phyloP scores from a whole-genome alignment of 306 rosid species.

The Prunus kanzakura region DNA sequence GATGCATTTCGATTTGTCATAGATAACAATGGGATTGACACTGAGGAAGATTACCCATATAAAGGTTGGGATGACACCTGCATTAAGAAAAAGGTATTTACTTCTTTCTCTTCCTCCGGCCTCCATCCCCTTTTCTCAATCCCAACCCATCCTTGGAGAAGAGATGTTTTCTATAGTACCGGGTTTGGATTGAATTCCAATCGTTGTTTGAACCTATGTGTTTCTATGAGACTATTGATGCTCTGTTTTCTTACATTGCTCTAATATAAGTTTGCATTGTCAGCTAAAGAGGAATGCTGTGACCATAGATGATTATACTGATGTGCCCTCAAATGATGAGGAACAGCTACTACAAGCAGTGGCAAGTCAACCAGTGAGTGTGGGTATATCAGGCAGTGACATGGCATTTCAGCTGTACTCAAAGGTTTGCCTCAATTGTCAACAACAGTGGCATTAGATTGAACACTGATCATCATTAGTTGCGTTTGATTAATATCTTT shows the following conservation, averaged over 20 bases:
- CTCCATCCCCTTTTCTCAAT: too few relatives aligned
- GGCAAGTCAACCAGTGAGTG: constrained; percentile 86
- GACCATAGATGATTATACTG: constrained; percentile 75
- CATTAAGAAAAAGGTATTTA: constrained; percentile 54
- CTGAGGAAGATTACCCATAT: constrained; percentile 79
- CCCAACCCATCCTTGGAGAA: background rate
- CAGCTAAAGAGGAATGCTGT: constrained; percentile 65
- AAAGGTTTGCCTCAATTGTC: constrained; percentile 46
- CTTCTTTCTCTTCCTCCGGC: background rate
- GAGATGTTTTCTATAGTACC: background rate
- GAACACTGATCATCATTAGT: background rate
- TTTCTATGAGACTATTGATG: background rate
- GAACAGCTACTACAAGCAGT: constrained; percentile 64
- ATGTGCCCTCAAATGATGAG: constrained; percentile 59
- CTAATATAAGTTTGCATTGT: constrained; percentile 18
- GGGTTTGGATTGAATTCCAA: too few relatives aligned
- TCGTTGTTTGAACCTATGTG: too few relatives aligned
- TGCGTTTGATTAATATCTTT: constrained; percentile 2
- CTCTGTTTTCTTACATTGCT: background rate
- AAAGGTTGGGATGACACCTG: constrained; percentile 44
- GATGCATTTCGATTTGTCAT: constrained; percentile 72
- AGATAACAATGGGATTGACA: constrained; percentile 73
- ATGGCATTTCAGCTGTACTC: constrained; percentile 81
- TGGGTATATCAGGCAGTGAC: constrained; percentile 82
- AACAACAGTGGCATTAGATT: constrained; percentile 11